Evolutionary conservation across 1,139 yeast genomes (phyloP), one percentile per base, ranked within the genome.

Genomic region (Candida freyschussii): DNA sequence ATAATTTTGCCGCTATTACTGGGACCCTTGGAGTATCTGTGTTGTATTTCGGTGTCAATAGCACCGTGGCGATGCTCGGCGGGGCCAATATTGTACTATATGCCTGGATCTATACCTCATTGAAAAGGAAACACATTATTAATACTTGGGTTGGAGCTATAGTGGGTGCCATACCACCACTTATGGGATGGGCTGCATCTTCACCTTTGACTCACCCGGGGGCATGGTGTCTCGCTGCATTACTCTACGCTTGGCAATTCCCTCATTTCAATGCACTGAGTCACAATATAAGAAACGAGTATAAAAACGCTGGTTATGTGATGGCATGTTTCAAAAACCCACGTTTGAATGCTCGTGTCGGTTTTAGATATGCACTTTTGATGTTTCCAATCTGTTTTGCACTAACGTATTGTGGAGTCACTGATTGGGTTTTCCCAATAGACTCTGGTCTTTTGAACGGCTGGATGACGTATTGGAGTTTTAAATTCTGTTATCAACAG

Each of bases 171-270:
- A 83, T 91, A 25, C 98, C 99, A 1, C 99, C 99, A 20, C 68
- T 93, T 33, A 91, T 91, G 99, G 99, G 99, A 2, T 91, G 98
- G 98, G 96, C 96, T 2, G 95, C 96, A 0, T 83, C 95, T 4
- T 76, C 85, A 3, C 75, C 94, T 1, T 62, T 91, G 31, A 49
- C 67, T 5, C 86, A 85, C 43, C 96, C 97, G 1, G 96, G 93
- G 7, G 94, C 94, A 4, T 91, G 97, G 97, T 79, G 93, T 52
- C 63, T 89, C 21, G 97, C 97, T 1, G 87, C 82, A 0, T 63
- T 93, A 35, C 65, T 91, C 25, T 91, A 84, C 56, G 95, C 97
- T 5, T 91, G 99, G 99, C 99, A 91, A 60, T 91, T 91, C 57
- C 99, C 99, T 4, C 99, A 91, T 58, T 91, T 91, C 65, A 91